Conservation (phyloP, 306 rosid species). For the Vigna hirtella region DNA sequence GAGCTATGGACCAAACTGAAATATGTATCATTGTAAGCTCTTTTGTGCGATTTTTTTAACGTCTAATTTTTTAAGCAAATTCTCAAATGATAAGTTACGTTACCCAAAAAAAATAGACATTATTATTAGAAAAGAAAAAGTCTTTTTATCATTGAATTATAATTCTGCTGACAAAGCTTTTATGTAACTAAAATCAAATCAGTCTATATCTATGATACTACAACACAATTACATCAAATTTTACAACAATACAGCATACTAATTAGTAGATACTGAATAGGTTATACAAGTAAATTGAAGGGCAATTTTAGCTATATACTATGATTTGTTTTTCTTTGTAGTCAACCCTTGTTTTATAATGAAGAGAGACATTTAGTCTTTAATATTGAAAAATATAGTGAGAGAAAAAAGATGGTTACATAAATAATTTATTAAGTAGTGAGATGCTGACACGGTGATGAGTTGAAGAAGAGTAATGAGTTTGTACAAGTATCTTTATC, state of each 20-base stretch:
- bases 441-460: not conserved
- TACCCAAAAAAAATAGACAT: not conserved
- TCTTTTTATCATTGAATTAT: not conserved
- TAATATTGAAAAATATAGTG: not conserved
- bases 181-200: not conserved
- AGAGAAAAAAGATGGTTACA: not conserved
- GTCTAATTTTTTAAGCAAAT: not conserved
- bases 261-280: not conserved
- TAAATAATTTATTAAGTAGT: not conserved
- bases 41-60: not conserved
- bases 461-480: not conserved
- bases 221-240: not conserved
- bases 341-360: not conserved
- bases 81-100: not conserved
- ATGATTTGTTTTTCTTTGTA: not conserved
- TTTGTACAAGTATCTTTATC: slow-evolving; percentile 19
- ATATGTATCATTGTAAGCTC: not conserved
- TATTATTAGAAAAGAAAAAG: not conserved
- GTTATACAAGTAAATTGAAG: not conserved
- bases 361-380: not conserved
- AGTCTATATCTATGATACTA: not conserved
- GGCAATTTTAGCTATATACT: not conserved
- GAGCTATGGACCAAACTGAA: not conserved
- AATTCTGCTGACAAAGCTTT: not conserved
- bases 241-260: not conserved